Evolutionary conservation across 2,329 filamentous ascomycete species (phyloP), one percentile per base, ranked within the genome.

Genomic region (Fusarium abutilonis): DNA sequence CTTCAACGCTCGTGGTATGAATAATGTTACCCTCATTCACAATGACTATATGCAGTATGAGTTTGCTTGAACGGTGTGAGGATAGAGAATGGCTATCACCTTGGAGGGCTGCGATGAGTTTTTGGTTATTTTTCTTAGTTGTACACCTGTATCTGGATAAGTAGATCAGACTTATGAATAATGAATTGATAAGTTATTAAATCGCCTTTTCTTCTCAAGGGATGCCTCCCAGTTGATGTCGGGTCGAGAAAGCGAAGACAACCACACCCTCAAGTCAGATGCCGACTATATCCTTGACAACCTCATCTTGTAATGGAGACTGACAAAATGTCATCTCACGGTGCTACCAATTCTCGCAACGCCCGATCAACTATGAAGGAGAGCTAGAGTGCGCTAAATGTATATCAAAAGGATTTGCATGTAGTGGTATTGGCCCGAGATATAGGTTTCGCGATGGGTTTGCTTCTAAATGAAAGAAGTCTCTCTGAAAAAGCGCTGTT

Each of bases 291-390:
- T 31, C 34, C 43, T 29, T 35, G 13, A 48, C 31, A 9, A 19
- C 19, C n/a, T n/a, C n/a, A 10, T 29, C 3, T 31, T 13, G 15
- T 28, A n/a, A 6, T 10, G 4, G 4, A 43, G 8, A 19, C 40
- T 50, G 31, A 49, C 28, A 7, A 11, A 11, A 17, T 19, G 35
- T n/a, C 7, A 21, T 35, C 39, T 8, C n/a, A 71, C 75, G 75
- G 9, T 77, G 75, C 52, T 71, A 74, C 29, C 66, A 76, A 45
- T 77, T 75, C 50, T 72, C 72, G 9, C 70, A 74, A 35, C 73
- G 75, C 10, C 73, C 75, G 10, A 74, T 77, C 19, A 57, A 73
- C 45, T 77, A 77, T 52, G 53, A 66, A n/a, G 64, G 60, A 7
- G 59, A 71, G 21, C 75, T 74, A 3, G 52, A 49, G 6, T 77